Conservation (phyloP, 805 yeast species). For the Lachancea mirantina region DNA sequence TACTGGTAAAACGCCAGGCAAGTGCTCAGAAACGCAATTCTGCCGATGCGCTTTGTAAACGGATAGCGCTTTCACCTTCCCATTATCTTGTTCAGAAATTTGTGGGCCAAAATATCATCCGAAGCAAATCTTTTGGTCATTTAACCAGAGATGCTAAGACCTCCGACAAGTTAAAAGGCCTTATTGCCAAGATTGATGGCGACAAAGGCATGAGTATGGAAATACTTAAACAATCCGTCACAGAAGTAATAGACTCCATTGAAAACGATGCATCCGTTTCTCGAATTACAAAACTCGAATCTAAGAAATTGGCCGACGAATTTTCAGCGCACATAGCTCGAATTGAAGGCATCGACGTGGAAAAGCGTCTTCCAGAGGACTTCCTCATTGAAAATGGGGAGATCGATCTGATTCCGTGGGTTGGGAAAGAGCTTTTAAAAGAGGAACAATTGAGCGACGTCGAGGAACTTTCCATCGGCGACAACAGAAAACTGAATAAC, state of each 20-base stretch:
- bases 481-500: conserved; percentile 8
- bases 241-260: conserved; percentile 11
- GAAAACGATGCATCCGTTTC: conserved; percentile 9
- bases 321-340: conserved; percentile 7
- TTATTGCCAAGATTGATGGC: neutral
- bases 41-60: conserved; percentile 6
- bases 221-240: conserved; percentile 12
- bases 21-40: conserved; percentile 1
- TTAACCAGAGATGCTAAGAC: conserved; percentile 12
- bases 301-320: conserved; percentile 11
- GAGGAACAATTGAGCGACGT: conserved; percentile 30
- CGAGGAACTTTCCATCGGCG: conserved; percentile 17
- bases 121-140: conserved; percentile 23
- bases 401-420: conserved; percentile 23
- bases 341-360: conserved; percentile 11
- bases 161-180: neutral
- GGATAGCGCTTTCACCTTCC: conserved; percentile 28
- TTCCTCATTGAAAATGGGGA: conserved; percentile 25
- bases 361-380: conserved; percentile 17
- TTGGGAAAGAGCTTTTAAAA: conserved; percentile 25
- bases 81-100: conserved; percentile 15
- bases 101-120: conserved; percentile 21
- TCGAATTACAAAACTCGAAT: conserved; percentile 13
- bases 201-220: too few species aligned
- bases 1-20: conserved; percentile 31